Conservation (phyloP, 2,329 filamentous ascomycete genomes). For the Arthrobotrys sinensis region DNA sequence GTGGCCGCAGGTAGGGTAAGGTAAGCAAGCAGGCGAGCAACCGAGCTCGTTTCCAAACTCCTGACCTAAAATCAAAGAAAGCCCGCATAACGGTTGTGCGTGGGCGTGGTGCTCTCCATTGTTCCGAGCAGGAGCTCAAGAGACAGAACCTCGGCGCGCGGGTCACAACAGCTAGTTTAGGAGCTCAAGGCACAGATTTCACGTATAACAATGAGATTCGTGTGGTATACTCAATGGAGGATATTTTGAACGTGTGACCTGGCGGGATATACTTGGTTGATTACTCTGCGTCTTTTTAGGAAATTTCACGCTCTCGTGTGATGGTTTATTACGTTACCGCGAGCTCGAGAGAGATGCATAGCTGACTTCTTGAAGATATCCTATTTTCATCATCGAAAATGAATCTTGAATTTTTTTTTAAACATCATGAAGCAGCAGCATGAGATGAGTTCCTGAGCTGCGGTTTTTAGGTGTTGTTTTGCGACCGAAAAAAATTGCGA, state of each 20-base stretch:
- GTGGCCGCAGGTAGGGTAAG: not conserved
- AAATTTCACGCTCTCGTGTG: not conserved
- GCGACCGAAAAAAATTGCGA: constrained; percentile 8
- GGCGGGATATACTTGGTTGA: constrained; percentile 3
- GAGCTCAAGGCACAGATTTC: not conserved
- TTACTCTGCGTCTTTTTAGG: constrained; percentile 5
- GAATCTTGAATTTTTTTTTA: too few species aligned
- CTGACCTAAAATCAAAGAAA: constrained; percentile 3
- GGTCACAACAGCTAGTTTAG: not conserved
- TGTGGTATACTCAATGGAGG: not conserved
- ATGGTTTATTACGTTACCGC: not conserved
- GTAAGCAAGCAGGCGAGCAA: constrained; percentile 3
- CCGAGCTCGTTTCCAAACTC: constrained; percentile 34
- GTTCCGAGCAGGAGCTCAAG: constrained; percentile 19
- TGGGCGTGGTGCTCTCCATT: not conserved
- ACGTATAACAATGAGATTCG: constrained; percentile 1
- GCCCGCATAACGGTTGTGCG: constrained; percentile 4
- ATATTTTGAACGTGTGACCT: constrained; percentile 1
- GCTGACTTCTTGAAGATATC: too few species aligned
- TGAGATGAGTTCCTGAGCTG: not conserved
- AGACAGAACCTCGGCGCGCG: constrained; percentile 13
- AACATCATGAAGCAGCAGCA: not conserved
- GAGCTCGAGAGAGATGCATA: not conserved
- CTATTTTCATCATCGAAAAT: too few species aligned
- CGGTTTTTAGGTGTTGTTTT: too few species aligned